Percentiles rank a stretch among this genome's conserved stretches.
phyloP scores from a whole-genome alignment of 495 filamentous ascomycete genomes.

The Neurospora sp. region DNA sequence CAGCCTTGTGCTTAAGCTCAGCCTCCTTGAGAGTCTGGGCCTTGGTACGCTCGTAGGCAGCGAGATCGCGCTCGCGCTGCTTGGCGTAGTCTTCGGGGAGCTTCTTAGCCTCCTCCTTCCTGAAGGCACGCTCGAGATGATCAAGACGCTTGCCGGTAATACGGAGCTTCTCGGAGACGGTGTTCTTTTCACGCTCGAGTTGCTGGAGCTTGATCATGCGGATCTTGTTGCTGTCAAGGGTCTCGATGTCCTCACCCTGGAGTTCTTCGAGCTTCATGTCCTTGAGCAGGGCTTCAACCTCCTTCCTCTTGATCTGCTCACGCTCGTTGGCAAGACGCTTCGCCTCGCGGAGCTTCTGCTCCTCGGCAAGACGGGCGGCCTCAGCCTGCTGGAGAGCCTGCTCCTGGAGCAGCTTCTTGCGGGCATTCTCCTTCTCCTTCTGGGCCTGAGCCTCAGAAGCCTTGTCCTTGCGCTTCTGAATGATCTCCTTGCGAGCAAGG shows the following conservation, averaged over 20 bases:
- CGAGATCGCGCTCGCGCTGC: constrained; percentile 72
- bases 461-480: constrained; percentile 92
- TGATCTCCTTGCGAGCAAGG: constrained; percentile 76
- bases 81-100: constrained; percentile 74
- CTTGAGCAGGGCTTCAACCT: constrained; percentile 90
- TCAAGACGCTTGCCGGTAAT: constrained; percentile 93
- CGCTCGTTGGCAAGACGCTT: constrained; percentile 84
- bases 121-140: constrained; percentile 92
- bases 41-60: constrained; percentile 69
- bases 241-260: constrained; percentile 64
- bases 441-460: constrained; percentile 73
- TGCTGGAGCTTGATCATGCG: constrained; percentile 90
- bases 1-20: constrained; percentile 76
- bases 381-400: constrained; percentile 84
- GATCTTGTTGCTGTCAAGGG: constrained; percentile 79
- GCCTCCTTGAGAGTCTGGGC: constrained; percentile 67
- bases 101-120: constrained; percentile 90
- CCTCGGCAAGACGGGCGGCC: constrained; percentile 73
- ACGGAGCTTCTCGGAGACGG: constrained; percentile 76
- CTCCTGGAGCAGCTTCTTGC: constrained; percentile 68
- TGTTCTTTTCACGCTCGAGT: constrained; percentile 96
- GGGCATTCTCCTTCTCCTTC: constrained; percentile 87
- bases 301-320: constrained; percentile 82
- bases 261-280: constrained; percentile 84
- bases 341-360: constrained; percentile 81